A percentile compares a stretch with the other conserved stretches of the same genome.
These are phyloP conservation scores for Teratosphaeria pseudoeucalypti DNA, from an alignment of 2,329 filamentous ascomycete genomes.

Conservation along the genomic window DNA sequence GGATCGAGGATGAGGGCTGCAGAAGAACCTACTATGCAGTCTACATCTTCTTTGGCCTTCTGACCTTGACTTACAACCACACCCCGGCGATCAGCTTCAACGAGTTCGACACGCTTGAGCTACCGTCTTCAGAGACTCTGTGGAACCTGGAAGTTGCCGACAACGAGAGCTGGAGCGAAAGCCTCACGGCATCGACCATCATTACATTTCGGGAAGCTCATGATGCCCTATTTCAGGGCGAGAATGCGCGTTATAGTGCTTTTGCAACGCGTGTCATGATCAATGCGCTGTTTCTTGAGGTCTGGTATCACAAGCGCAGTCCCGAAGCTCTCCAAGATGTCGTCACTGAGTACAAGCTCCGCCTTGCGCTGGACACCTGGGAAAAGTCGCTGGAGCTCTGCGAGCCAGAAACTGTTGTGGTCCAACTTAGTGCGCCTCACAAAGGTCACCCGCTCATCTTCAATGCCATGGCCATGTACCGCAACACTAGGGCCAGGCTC, in stretches of 20 bases:
- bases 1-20: slow-evolving; percentile 95
- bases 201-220: slow-evolving; percentile 90
- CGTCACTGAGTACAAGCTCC: slow-evolving; percentile 94
- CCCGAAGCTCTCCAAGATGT: slow-evolving; percentile 96
- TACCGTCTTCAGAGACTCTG: slow-evolving; percentile 85
- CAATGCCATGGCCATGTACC: slow-evolving; percentile 95
- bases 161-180: slow-evolving; percentile 75
- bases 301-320: slow-evolving; percentile 98
- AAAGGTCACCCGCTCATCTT: slow-evolving; percentile 94
- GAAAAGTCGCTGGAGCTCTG: slow-evolving; percentile 90
- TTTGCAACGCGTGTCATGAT: slow-evolving; percentile 98
- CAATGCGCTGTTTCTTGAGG: slow-evolving; percentile 93
- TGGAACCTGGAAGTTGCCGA: slow-evolving; percentile 81
- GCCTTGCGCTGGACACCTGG: slow-evolving; percentile 95
- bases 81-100: slow-evolving; percentile 97
- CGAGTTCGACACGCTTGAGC: slow-evolving; percentile 85
- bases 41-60: slow-evolving; percentile 94
- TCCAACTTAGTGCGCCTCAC: slow-evolving; percentile 86
- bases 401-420: slow-evolving; percentile 78
- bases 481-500: slow-evolving; percentile 82
- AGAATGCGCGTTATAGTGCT: slow-evolving; percentile 81
- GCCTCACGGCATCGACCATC: slow-evolving; percentile 57
- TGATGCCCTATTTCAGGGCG: slow-evolving; percentile 89
- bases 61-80: slow-evolving; percentile 95
- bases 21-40: slow-evolving; percentile 95